Base-by-base conservation (phyloP, 2,329 filamentous ascomycete species). In the Akanthomyces dipterigenus region DNA sequence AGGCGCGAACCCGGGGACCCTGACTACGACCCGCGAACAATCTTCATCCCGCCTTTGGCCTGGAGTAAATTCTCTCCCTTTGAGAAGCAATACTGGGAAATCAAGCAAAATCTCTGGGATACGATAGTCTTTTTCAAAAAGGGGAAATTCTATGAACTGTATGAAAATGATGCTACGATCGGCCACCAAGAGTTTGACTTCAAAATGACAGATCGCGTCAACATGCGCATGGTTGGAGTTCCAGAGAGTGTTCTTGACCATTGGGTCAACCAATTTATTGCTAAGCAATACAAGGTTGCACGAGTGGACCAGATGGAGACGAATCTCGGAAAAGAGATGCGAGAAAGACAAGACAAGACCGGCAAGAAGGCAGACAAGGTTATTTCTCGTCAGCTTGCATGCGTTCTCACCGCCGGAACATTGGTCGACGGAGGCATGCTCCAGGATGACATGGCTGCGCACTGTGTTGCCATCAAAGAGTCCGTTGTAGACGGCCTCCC, bases 91-190 rank as follows among this genome's bases (percentile, higher is more conserved):
- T 99, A 99, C 73, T 99, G 95, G 95, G 91, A 96, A 70, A 98
- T 99, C 74, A 99, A 99, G 77, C 90, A 93, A 73, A 97, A 97
- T 68, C 90, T 96, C 66, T 98, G 91, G 90, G 92, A 97, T 66
- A 97, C 93, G 0, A 88, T 99, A 50, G 93, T 99, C 18, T 99
- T 99, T 76, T 99, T 99, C 86, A 99, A 98, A 76, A 99, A 99
- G 80, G 95, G 95, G 70, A 99, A 99, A 70, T 99, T 99, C 75
- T 99, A 97, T 71, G 95, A 99, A 72, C 82, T 99, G 0, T 99
- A 98, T 70, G 95, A 99, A 73, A 96, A 97, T 63, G 95, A 99
- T 75, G 95, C 95, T 5, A 96, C 93, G 0, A 88, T 98, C 61
- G 95, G 95, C 5, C 93, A 99, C 71, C 95, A 98, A 72, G 81